A percentile compares a stretch with the other conserved stretches of the same genome.
These are phyloP conservation scores for Pythium chondricola DNA, from an alignment of 352 stramenopile genomes.

Conservation along the genomic window DNA sequence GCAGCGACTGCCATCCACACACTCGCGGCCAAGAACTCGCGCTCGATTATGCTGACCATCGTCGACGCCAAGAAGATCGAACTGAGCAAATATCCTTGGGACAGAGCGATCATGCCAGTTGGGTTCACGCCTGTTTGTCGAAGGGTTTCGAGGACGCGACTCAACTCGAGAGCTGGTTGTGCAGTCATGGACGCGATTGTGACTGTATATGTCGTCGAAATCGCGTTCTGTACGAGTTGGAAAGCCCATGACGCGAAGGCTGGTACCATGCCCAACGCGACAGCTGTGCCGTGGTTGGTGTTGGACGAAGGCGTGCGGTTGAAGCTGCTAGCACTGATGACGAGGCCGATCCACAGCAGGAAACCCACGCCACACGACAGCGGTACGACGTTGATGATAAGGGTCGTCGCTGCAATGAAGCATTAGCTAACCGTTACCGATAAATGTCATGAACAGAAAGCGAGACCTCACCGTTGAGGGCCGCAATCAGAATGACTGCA, in stretches of 20 bases:
- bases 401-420: constrained; percentile 10
- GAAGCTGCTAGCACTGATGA: constrained; percentile 38
- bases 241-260: constrained; percentile 33
- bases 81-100: constrained; percentile 36
- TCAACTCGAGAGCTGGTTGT: constrained; percentile 5
- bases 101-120: constrained; percentile 33
- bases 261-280: constrained; percentile 35
- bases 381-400: constrained; percentile 30
- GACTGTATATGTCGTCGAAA: constrained; percentile 14
- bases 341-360: constrained; percentile 44
- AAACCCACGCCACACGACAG: constrained; percentile 37
- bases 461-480: constrained; percentile 22
- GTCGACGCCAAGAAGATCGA: constrained; percentile 39
- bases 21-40: constrained; percentile 30
- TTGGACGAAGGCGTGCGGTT: constrained; percentile 29
- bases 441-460: neutral
- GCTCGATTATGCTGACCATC: constrained; percentile 46
- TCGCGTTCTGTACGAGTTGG: constrained; percentile 29
- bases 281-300: constrained; percentile 32
- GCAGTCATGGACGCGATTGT: neutral
- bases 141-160: constrained; percentile 19
- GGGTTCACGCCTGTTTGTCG: constrained; percentile 25
- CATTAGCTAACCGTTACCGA: neutral
- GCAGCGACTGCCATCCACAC: constrained; percentile 30
- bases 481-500: constrained; percentile 21